These are phyloP conservation scores for Pseudopithomyces maydicus DNA, from an alignment of 2,329 filamentous ascomycete species.

Conservation along the genomic window DNA sequence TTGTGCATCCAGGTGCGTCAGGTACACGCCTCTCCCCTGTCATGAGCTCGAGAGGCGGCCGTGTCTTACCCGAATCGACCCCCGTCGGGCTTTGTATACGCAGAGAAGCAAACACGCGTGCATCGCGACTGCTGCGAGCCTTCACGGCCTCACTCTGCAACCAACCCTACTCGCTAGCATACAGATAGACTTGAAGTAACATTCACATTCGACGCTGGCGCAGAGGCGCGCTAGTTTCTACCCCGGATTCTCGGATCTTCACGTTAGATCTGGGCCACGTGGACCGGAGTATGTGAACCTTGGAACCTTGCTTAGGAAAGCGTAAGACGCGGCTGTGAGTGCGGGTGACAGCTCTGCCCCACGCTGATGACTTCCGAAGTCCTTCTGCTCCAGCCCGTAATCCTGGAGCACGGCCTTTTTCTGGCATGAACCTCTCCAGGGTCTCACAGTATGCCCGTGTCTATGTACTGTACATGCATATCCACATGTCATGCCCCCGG, in stretches of 20 bases:
- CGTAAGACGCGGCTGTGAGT: conserved; percentile 23
- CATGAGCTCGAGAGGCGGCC: conserved; percentile 9
- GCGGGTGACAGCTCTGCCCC: conserved; percentile 14
- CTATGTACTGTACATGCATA: background rate
- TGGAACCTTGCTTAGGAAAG: conserved; percentile 15
- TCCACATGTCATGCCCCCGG: conserved; percentile 16
- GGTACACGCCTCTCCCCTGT: conserved; percentile 3
- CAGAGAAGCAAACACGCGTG: background rate
- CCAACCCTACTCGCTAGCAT: no score
- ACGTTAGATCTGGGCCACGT: conserved; percentile 26
- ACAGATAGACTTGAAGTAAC: background rate
- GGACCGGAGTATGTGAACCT: conserved; percentile 21
- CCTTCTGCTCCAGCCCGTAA: background rate
- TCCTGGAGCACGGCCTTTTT: background rate
- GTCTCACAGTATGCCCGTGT: background rate
- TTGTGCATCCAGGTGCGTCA: conserved; percentile 1
- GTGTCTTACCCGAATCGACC: conserved; percentile 11
- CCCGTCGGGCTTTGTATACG: background rate
- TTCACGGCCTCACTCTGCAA: background rate
- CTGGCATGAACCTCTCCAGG: background rate
- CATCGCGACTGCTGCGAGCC: background rate
- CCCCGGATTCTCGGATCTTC: conserved; percentile 23
- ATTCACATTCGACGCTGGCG: conserved; percentile 5
- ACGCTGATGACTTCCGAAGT: conserved; percentile 8
- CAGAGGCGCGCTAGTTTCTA: conserved; percentile 23